Base-by-base conservation (phyloP, 352 stramenopile genomes). In the Phytophthora palmivora region DNA sequence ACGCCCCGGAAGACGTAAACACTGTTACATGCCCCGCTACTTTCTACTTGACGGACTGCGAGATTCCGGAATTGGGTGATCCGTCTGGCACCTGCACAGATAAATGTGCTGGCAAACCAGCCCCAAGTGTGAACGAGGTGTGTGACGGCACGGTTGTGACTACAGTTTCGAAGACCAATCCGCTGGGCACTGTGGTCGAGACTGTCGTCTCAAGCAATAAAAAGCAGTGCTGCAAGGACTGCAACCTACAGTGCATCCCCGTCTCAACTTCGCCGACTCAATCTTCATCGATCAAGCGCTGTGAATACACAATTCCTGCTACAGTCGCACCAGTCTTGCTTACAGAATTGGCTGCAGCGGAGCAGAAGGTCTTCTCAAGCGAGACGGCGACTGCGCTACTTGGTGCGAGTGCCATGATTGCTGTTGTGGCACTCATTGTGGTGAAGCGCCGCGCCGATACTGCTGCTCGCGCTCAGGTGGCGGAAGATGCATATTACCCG, bases 401-500 rank as follows among this genome's bases (percentile, higher is more conserved):
- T 12, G 72, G 58, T n/a, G 76, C 53, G 12, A 87, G 49, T 42
- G 70, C 74, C 1, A 56, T 88, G 48, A 53, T 90, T 1, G 81
- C 72, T 11, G 43, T 90, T 2, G 76, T 89, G n/a, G 74, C 76
- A 24, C 56, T 89, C 6, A 60, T 89, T 24, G 76, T 79, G 10
- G 74, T 84, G 30, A 80, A 76, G 41, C 70, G 67, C 38, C 58
- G 47, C 7, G 54, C 58, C 0, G 22, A 52, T 15, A 34, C 38
- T 7, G 33, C 32, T 37, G 28, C 41, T 3, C 19, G 12, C 4
- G 18, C 36, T 2, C 30, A 28, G 22, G 47, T 39, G 21, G 15
- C 32, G 18, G 72, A 87, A 6, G 76, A 88, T 39, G 78, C 75
- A 22, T 87, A 88, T 63, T 85, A 88, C 45, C 74, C 80, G 11